Evolutionary conservation across 805 yeast species (phyloP).

Genomic region (Candida hispaniensis): DNA sequence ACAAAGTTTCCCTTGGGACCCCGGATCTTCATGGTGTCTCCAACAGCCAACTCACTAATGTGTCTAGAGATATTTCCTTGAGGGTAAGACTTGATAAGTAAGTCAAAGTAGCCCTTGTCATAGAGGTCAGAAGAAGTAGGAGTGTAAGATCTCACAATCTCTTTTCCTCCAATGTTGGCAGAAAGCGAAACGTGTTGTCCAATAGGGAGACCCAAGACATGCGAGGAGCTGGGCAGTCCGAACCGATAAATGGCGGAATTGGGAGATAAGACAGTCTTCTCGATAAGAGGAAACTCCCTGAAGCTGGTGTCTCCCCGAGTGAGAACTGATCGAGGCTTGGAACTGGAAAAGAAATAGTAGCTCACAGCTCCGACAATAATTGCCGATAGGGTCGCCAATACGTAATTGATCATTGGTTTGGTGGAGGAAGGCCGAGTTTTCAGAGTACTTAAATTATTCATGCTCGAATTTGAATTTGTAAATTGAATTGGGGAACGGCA

Average conservation of each 20-base stretch:
- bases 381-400: slow-evolving; percentile 13
- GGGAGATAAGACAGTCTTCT: slow-evolving; percentile 68
- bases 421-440: background rate
- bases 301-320: slow-evolving; percentile 47
- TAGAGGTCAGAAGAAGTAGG: slow-evolving; percentile 59
- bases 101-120: slow-evolving; percentile 69
- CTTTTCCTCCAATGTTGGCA: slow-evolving; percentile 69
- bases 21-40: slow-evolving; percentile 66
- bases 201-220: slow-evolving; percentile 77
- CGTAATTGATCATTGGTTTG: slow-evolving; percentile 9
- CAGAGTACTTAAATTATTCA: background rate
- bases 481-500: too few relatives aligned
- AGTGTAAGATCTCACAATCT: slow-evolving; percentile 76
- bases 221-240: slow-evolving; percentile 65
- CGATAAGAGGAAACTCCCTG: slow-evolving; percentile 71
- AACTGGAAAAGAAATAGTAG: slow-evolving; percentile 13
- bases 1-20: slow-evolving; percentile 85
- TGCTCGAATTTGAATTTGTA: too few relatives aligned
- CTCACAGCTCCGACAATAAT: slow-evolving; percentile 13
- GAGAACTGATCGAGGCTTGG: slow-evolving; percentile 9
- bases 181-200: slow-evolving; percentile 87
- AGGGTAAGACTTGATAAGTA: slow-evolving; percentile 75
- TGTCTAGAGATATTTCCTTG: slow-evolving; percentile 73
- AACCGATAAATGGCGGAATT: slow-evolving; percentile 74
- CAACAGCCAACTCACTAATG: slow-evolving; percentile 61